A percentile compares a stretch with the other conserved stretches of the same genome.
Conservation (phyloP, 2,329 filamentous ascomycete species). For the Byssochlamys sp. region DNA sequence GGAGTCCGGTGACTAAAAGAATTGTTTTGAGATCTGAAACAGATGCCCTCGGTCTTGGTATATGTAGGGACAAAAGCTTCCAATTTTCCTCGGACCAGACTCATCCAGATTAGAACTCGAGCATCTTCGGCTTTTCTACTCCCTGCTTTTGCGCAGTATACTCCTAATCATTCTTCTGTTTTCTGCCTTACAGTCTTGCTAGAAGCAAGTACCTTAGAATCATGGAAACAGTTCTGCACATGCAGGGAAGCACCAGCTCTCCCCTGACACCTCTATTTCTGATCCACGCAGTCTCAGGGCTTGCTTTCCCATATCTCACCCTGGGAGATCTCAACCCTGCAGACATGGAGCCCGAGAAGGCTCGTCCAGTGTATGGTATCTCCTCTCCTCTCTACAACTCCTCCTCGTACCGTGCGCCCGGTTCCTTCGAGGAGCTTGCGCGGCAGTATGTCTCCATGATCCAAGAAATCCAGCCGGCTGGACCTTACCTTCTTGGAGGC, state of each 20-base stretch:
- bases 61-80: background rate
- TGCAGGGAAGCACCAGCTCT: constrained; percentile 10
- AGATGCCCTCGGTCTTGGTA: background rate
- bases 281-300: constrained; percentile 13
- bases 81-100: background rate
- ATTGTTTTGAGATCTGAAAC: background rate
- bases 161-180: background rate
- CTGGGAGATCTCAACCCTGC: constrained; percentile 8
- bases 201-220: background rate
- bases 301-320: constrained; percentile 12
- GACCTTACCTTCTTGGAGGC: constrained; percentile 30
- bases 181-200: background rate
- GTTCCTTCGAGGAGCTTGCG: constrained; percentile 10
- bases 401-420: constrained; percentile 7
- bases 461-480: constrained; percentile 21
- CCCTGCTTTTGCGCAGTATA: background rate
- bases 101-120: background rate
- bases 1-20: background rate
- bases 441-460: constrained; percentile 11
- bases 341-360: constrained; percentile 2
- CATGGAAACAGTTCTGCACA: constrained; percentile 13
- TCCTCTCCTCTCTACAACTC: constrained; percentile 13
- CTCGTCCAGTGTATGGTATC: constrained; percentile 13
- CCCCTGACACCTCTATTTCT: constrained; percentile 11
- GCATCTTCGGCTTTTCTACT: background rate